These are phyloP conservation scores for Theobroma cacao DNA, from an alignment of 345 rosid genomes.

Conservation along the genomic window DNA sequence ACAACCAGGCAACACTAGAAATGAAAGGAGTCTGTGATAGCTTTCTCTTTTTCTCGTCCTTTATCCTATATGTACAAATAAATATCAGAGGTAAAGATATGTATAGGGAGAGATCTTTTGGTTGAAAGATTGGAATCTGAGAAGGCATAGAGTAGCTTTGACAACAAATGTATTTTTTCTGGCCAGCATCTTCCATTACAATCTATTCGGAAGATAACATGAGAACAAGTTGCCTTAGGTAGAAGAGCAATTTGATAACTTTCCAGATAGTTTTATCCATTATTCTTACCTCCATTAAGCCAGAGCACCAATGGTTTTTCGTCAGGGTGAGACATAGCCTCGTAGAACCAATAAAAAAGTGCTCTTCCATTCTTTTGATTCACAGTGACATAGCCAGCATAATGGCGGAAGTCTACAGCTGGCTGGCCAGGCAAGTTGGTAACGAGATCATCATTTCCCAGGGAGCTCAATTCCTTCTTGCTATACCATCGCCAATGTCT, in stretches of 20 bases:
- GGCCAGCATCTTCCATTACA: not conserved
- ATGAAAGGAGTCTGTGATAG: constrained; percentile 11
- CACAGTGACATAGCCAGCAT: constrained; percentile 77
- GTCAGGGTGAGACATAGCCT: constrained; percentile 52
- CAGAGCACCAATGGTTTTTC: constrained; percentile 80
- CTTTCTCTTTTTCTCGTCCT: not conserved
- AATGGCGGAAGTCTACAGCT: constrained; percentile 54
- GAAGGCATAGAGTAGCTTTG: not conserved
- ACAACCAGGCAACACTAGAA: constrained; percentile 17
- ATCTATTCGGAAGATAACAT: not conserved
- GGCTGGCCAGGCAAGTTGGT: constrained; percentile 71
- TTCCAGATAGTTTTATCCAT: not conserved
- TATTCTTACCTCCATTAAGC: constrained; percentile 88
- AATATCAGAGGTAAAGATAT: not conserved
- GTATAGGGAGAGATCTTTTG: not conserved
- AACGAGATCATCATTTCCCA: constrained; percentile 45
- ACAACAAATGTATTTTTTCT: not conserved
- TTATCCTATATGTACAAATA: not conserved
- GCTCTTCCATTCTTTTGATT: constrained; percentile 58
- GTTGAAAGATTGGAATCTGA: constrained; percentile 9
- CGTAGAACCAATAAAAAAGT: constrained; percentile 91
- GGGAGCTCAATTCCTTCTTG: constrained; percentile 15
- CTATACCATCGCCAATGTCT: constrained; percentile 21
- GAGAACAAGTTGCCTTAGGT: not conserved
- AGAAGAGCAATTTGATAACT: not conserved